These are phyloP conservation scores for Fusarium sterilihyphosum DNA, from an alignment of 2,329 filamentous ascomycete species.

Conservation along the genomic window DNA sequence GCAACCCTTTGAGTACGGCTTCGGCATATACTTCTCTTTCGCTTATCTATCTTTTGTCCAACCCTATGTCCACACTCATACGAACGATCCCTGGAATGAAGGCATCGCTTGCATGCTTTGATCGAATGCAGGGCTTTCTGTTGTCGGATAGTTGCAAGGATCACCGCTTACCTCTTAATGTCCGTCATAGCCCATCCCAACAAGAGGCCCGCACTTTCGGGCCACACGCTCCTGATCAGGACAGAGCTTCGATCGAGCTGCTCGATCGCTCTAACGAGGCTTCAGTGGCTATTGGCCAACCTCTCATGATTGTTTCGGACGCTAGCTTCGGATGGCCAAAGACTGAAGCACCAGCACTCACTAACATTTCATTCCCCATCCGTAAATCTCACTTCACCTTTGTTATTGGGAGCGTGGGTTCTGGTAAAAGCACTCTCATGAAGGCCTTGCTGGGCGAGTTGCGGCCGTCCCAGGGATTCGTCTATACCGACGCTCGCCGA, in stretches of 20 bases:
- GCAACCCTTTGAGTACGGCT: slow-evolving; percentile 10
- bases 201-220: background rate
- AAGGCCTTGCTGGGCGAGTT: slow-evolving; percentile 15
- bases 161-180: slow-evolving; percentile 2
- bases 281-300: background rate
- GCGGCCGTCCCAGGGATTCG: background rate
- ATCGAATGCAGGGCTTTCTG: slow-evolving; percentile 7
- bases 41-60: slow-evolving; percentile 19
- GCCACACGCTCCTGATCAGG: fast-evolving
- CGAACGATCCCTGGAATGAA: slow-evolving; percentile 5
- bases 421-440: slow-evolving; percentile 10
- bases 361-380: background rate
- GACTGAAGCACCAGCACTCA: background rate
- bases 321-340: slow-evolving; percentile 3
- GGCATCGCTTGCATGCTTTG: slow-evolving; percentile 5
- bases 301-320: slow-evolving; percentile 6
- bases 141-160: slow-evolving; percentile 15
- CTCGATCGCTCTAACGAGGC: background rate
- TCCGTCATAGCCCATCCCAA: background rate
- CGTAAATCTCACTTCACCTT: slow-evolving; percentile 13
- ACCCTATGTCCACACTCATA: slow-evolving; percentile 6
- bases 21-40: slow-evolving; percentile 24
- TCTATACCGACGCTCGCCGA: background rate
- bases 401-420: slow-evolving; percentile 9
- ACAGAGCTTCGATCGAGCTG: background rate